Evolutionary conservation across 257 asterid genomes (phyloP).

Genomic region (Leptodermis oblonga): DNA sequence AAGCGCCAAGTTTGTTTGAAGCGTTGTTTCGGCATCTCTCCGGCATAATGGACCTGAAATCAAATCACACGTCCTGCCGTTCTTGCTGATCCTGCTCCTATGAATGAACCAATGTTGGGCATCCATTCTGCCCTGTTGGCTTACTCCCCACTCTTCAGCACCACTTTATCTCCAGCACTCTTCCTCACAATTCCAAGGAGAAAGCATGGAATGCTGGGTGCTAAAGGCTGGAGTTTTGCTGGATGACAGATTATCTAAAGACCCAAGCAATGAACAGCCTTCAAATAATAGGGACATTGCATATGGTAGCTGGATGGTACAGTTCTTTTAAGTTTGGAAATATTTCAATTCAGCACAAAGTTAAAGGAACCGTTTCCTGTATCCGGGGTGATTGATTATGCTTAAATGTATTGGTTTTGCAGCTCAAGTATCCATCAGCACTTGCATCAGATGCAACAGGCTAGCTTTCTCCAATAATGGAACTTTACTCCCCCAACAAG

Average conservation of each 20-base stretch:
- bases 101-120: slow-evolving; percentile 61
- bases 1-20: not conserved
- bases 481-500: too few relatives aligned
- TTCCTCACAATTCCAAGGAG: slow-evolving; percentile 70
- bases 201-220: slow-evolving; percentile 66
- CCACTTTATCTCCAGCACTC: slow-evolving; percentile 58
- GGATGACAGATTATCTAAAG: slow-evolving; percentile 51
- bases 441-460: slow-evolving; percentile 72
- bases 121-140: slow-evolving; percentile 65
- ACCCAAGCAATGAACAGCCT: slow-evolving; percentile 36
- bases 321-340: not conserved
- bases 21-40: slow-evolving; percentile 3
- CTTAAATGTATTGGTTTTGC: slow-evolving; percentile 26
- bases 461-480: too few relatives aligned
- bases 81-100: slow-evolving; percentile 62
- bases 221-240: slow-evolving; percentile 52
- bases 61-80: slow-evolving; percentile 71
- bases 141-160: slow-evolving; percentile 45
- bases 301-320: slow-evolving; percentile 77
- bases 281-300: slow-evolving; percentile 45
- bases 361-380: too few relatives aligned
- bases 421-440: slow-evolving; percentile 93
- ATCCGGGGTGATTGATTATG: not conserved
- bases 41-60: slow-evolving; percentile 59
- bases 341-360: not conserved